Evolutionary conservation across 2,329 filamentous ascomycete genomes (phyloP).

Genomic region (Apiospora marii): DNA sequence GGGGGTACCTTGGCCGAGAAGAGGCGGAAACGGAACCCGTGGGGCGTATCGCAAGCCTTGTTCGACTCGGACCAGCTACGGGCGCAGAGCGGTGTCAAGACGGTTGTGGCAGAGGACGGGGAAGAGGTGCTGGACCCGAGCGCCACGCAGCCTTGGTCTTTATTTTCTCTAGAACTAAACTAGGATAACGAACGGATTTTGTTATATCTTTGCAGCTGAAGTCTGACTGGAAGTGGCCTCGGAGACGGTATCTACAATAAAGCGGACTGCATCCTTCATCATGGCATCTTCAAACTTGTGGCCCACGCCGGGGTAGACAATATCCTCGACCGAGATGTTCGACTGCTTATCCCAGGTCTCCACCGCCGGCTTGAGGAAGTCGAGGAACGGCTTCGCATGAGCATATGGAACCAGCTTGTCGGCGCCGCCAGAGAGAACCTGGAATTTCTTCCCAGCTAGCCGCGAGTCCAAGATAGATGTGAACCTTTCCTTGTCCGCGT

Average conservation of each 20-base stretch:
- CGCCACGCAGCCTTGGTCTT: slow-evolving; percentile 50
- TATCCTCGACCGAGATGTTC: slow-evolving; percentile 66
- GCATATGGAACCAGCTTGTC: slow-evolving; percentile 79
- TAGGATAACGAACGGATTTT: not conserved
- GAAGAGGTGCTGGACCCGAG: slow-evolving; percentile 51
- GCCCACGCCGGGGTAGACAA: slow-evolving; percentile 72
- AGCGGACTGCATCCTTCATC: slow-evolving; percentile 70
- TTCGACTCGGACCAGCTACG: slow-evolving; percentile 49
- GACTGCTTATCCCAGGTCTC: slow-evolving; percentile 62
- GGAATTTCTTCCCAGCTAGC: slow-evolving; percentile 68
- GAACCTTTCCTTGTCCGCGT: slow-evolving; percentile 53
- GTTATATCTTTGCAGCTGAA: slow-evolving; percentile 39
- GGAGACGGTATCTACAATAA: slow-evolving; percentile 61
- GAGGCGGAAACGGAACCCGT: slow-evolving; percentile 58
- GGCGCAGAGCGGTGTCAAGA: slow-evolving; percentile 47
- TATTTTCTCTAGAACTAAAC: not conserved
- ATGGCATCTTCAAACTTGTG: slow-evolving; percentile 75
- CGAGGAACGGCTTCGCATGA: slow-evolving; percentile 65
- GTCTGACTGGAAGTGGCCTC: slow-evolving; percentile 39
- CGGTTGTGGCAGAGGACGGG: slow-evolving; percentile 42
- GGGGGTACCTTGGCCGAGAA: slow-evolving; percentile 55
- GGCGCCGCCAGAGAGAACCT: slow-evolving; percentile 69
- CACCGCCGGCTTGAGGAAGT: slow-evolving; percentile 65
- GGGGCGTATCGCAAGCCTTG: slow-evolving; percentile 52
- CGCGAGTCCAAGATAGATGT: slow-evolving; percentile 54